phyloP scores from a whole-genome alignment of 345 rosid species.

The Brassica incana region DNA sequence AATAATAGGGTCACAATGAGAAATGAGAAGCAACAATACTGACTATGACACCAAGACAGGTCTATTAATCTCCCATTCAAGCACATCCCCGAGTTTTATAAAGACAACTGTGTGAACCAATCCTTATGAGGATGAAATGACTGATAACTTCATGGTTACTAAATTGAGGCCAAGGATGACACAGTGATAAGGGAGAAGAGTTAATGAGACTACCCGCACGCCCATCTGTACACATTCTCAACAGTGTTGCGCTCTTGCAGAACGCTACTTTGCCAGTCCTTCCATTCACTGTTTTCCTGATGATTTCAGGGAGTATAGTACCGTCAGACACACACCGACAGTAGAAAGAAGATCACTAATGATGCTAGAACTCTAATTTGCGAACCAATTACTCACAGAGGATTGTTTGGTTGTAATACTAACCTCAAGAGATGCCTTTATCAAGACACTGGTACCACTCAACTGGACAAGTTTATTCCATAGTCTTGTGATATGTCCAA shows the following conservation, averaged over 20 bases:
- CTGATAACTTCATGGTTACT: background rate
- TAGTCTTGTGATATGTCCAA: conserved; percentile 86
- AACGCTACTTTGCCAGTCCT: conserved; percentile 71
- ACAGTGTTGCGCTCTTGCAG: conserved; percentile 81
- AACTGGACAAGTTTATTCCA: conserved; percentile 80
- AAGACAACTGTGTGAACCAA: too few species aligned
- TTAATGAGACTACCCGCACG: conserved; percentile 68
- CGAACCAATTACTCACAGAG: conserved; percentile 1
- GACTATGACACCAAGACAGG: background rate
- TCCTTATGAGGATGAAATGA: background rate
- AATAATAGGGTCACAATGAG: conserved; percentile 4
- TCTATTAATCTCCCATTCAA: too few species aligned
- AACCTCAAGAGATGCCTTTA: conserved; percentile 78
- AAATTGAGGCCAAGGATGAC: background rate
- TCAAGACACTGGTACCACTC: conserved; percentile 56
- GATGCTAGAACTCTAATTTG: background rate
- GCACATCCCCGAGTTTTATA: too few species aligned
- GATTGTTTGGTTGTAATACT: conserved; percentile 26
- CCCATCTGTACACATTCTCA: conserved; percentile 95
- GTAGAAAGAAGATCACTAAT: conserved; percentile 1
- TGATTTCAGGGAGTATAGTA: conserved; percentile 29
- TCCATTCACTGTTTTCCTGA: conserved; percentile 84
- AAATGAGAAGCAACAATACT: background rate
- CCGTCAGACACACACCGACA: conserved; percentile 7
- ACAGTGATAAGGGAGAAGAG: conserved; percentile 20